phyloP scores from a whole-genome alignment of 1,139 yeast species.

The Geotrichum restrictum region DNA sequence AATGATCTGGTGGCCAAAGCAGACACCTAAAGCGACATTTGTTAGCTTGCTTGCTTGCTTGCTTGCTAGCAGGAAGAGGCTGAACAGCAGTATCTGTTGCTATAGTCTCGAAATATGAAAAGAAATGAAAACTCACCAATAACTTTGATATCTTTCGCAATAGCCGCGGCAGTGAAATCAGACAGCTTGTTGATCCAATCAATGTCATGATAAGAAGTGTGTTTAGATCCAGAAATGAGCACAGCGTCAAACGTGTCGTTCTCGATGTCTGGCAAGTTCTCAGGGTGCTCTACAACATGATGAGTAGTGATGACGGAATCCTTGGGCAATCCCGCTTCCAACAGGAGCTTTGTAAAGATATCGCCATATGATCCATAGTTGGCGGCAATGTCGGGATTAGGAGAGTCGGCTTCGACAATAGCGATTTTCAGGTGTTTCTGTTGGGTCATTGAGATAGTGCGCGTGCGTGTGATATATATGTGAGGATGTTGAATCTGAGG shows the following conservation, averaged over 20 bases:
- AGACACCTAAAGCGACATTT: too few species aligned
- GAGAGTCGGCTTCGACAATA: slow-evolving; percentile 37
- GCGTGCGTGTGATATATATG: neutral
- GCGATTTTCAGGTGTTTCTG: slow-evolving; percentile 27
- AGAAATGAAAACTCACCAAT: slow-evolving; percentile 31
- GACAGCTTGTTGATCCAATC: slow-evolving; percentile 54
- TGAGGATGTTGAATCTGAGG: neutral
- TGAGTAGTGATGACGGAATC: slow-evolving; percentile 39
- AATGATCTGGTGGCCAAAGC: slow-evolving; percentile 84
- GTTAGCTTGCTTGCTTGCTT: slow-evolving; percentile 32
- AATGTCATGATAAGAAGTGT: slow-evolving; percentile 53
- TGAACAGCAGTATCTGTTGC: too few species aligned
- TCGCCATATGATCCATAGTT: slow-evolving; percentile 38
- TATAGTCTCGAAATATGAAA: too few species aligned
- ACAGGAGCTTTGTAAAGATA: slow-evolving; percentile 34
- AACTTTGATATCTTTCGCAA: slow-evolving; percentile 33
- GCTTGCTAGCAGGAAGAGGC: too few species aligned
- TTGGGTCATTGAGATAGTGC: too few species aligned
- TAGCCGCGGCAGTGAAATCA: slow-evolving; percentile 37
- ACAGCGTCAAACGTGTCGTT: slow-evolving; percentile 44
- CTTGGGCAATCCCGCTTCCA: slow-evolving; percentile 31
- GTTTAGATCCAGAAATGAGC: slow-evolving; percentile 62
- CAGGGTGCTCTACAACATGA: slow-evolving; percentile 43
- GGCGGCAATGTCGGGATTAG: slow-evolving; percentile 28
- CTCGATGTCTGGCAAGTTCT: slow-evolving; percentile 42